Evolutionary conservation across 2,329 filamentous ascomycete genomes (phyloP).

Genomic region (Colletotrichum scovillei): DNA sequence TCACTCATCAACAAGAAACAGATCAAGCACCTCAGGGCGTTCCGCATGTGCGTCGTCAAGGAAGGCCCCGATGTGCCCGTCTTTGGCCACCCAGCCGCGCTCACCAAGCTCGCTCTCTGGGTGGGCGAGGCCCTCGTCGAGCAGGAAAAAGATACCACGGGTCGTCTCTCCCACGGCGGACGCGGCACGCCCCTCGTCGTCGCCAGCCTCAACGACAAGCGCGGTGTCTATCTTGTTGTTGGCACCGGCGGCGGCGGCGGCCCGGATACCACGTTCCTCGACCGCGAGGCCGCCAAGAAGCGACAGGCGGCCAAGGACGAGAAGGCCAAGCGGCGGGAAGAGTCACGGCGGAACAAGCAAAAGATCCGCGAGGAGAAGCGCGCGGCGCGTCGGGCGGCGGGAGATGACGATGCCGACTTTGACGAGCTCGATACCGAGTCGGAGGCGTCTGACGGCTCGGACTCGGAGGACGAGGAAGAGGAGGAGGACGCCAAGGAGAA

Average conservation of each 20-base stretch:
- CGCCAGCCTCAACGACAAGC: conserved; percentile 86
- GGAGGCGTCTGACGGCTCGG: conserved; percentile 49
- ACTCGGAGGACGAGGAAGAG: conserved; percentile 64
- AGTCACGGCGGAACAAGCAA: conserved; percentile 65
- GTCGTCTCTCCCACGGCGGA: conserved; percentile 74
- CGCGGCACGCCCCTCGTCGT: conserved; percentile 89
- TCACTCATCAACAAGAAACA: conserved; percentile 92
- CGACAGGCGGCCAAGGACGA: conserved; percentile 71
- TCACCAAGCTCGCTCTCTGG: conserved; percentile 95
- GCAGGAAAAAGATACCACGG: conserved; percentile 82
- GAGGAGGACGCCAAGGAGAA: conserved; percentile 65
- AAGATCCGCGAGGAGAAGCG: conserved; percentile 71
- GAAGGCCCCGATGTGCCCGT: conserved; percentile 92
- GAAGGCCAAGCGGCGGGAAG: conserved; percentile 72
- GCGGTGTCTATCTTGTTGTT: conserved; percentile 91
- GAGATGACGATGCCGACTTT: conserved; percentile 61
- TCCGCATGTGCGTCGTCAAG: conserved; percentile 95
- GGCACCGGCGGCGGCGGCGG: conserved; percentile 90
- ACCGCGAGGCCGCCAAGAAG: conserved; percentile 74
- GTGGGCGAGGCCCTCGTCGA: conserved; percentile 91
- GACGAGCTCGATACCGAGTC: conserved; percentile 60
- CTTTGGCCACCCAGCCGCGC: conserved; percentile 91
- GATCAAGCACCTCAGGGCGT: conserved; percentile 90
- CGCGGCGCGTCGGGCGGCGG: conserved; percentile 62
- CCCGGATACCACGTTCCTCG: conserved; percentile 75